Evolutionary conservation across 257 asterid genomes (phyloP).

Genomic region (Solanum etuberosum): DNA sequence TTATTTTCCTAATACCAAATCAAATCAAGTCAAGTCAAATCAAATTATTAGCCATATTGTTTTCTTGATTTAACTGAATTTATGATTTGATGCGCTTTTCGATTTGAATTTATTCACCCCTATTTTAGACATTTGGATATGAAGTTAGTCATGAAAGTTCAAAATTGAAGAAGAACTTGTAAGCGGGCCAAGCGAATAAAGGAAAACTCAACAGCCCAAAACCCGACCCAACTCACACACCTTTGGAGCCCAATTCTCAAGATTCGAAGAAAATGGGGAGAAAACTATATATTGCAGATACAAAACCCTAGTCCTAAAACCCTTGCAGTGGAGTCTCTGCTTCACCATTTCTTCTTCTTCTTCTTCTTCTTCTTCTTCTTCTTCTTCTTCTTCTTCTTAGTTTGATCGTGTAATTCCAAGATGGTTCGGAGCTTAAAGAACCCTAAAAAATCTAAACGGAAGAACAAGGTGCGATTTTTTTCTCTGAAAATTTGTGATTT

Average conservation of each 20-base stretch:
- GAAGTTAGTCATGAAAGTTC: too few relatives aligned
- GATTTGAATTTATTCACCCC: too few relatives aligned
- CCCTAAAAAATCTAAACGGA: slow-evolving; percentile 60
- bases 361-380: neutral
- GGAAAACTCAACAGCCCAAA: neutral
- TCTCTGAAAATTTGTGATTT: neutral
- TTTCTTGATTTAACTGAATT: too few relatives aligned
- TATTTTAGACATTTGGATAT: too few relatives aligned
- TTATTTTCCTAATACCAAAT: too few relatives aligned
- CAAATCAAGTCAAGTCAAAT: too few relatives aligned
- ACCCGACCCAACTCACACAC: neutral
- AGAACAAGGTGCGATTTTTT: slow-evolving; percentile 38
- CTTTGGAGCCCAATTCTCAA: neutral
- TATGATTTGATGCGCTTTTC: too few relatives aligned
- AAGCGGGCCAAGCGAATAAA: neutral
- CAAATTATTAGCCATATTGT: too few relatives aligned
- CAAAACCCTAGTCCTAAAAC: slow-evolving; percentile 29
- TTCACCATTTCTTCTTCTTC: neutral
- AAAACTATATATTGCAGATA: neutral
- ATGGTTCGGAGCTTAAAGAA: slow-evolving; percentile 77
- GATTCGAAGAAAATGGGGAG: neutral
- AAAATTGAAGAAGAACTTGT: too few relatives aligned
- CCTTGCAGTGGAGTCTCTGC: neutral
- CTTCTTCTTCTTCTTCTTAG: neutral
- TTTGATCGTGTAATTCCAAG: neutral